phyloP scores from a whole-genome alignment of 768 basidiomycete species.

The Gymnopilus junonius region DNA sequence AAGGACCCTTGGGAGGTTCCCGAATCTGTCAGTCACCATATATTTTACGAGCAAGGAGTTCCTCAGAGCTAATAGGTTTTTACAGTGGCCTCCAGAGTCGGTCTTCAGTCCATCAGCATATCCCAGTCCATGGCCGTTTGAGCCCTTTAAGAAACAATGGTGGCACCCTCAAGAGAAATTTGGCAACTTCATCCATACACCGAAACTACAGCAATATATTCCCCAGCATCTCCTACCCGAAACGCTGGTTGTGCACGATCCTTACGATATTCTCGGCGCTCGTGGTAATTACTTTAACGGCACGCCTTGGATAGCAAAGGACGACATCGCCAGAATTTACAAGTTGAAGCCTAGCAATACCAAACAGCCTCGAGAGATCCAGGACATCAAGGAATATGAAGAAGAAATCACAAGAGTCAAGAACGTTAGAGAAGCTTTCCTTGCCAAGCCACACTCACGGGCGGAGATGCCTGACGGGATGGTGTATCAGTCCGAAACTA shows the following conservation, averaged over 20 bases:
- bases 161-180: constrained; percentile 7
- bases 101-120: constrained; percentile 39
- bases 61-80: not conserved
- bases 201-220: constrained; percentile 22
- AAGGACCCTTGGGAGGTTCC: constrained; percentile 6
- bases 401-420: not conserved
- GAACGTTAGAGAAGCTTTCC: not conserved
- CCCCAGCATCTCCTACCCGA: constrained; percentile 29
- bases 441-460: constrained; percentile 16
- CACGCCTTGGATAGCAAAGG: constrained; percentile 1
- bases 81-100: constrained; percentile 20
- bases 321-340: constrained; percentile 10
- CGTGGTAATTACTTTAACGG: not conserved
- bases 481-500: not conserved
- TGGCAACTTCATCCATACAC: constrained; percentile 4
- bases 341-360: not conserved
- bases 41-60: not conserved
- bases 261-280: constrained; percentile 14
- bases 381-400: not conserved
- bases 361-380: not conserved
- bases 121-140: constrained; percentile 44
- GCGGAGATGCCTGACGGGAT: constrained; percentile 10
- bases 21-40: not conserved
- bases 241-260: constrained; percentile 31
- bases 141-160: constrained; percentile 36